A percentile compares a stretch with the other conserved stretches of the same genome.
These are phyloP conservation scores for Trametes gibbosa DNA, from an alignment of 768 basidiomycete genomes.

Conservation along the genomic window DNA sequence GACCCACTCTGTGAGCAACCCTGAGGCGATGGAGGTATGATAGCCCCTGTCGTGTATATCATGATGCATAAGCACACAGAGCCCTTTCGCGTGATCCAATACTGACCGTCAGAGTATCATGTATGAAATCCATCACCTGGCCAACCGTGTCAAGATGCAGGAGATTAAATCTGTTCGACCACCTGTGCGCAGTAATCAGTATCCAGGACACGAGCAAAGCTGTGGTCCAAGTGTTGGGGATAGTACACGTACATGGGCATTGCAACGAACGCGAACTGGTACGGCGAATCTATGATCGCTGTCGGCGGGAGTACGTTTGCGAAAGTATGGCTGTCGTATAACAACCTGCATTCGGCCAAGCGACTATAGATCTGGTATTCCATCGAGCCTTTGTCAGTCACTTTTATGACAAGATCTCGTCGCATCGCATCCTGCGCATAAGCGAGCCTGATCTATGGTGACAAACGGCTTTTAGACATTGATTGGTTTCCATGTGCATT, in stretches of 20 bases:
- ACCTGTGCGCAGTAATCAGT: neutral
- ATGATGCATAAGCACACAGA: neutral
- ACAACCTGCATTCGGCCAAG: no score
- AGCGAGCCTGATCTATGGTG: no score
- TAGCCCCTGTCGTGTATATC: neutral
- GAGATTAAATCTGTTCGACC: neutral
- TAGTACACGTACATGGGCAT: neutral
- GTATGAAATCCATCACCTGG: neutral
- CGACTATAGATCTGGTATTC: neutral
- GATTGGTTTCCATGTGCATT: no score
- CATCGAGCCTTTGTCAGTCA: neutral
- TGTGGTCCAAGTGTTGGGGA: no score
- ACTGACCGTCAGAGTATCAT: neutral
- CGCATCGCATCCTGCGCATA: neutral
- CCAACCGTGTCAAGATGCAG: neutral
- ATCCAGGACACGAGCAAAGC: neutral
- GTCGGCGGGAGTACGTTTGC: neutral
- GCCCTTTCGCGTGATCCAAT: no score
- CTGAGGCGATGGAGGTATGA: neutral
- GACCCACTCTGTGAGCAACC: neutral
- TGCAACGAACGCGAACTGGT: neutral
- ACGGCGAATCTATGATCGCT: neutral
- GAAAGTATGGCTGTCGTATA: neutral
- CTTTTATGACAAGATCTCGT: neutral
- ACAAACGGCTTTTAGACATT: no score